Evolutionary conservation across 495 filamentous ascomycete genomes (phyloP).

Genomic region (Tuber indicum): DNA sequence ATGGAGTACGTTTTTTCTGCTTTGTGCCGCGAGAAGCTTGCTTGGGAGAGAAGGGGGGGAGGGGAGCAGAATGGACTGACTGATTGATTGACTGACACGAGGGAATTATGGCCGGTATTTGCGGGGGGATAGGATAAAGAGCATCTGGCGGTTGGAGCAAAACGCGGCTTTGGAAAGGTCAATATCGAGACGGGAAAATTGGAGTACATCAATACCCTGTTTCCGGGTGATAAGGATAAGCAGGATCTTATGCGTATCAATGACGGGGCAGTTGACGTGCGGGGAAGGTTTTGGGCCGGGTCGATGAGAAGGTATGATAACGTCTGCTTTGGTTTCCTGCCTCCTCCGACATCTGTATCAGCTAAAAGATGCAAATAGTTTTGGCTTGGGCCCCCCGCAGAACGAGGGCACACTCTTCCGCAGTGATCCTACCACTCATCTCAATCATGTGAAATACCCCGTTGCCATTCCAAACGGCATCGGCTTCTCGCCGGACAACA

Average conservation of each 20-base stretch:
- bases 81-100: background rate
- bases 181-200: constrained; percentile 35
- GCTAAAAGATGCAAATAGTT: constrained; percentile 13
- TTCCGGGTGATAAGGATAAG: constrained; percentile 28
- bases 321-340: background rate
- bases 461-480: constrained; percentile 37
- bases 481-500: constrained; percentile 34
- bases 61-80: background rate
- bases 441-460: constrained; percentile 26
- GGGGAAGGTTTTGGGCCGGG: constrained; percentile 37
- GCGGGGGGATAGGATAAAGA: constrained; percentile 19
- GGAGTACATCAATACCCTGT: constrained; percentile 30
- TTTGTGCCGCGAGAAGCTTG: background rate
- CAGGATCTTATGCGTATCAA: constrained; percentile 38
- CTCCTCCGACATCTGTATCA: background rate
- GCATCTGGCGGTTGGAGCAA: constrained; percentile 29
- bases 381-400: constrained; percentile 24
- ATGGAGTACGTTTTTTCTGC: constrained; percentile 22
- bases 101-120: background rate
- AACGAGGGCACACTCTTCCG: constrained; percentile 30
- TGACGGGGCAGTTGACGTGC: constrained; percentile 33
- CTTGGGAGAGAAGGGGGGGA: background rate
- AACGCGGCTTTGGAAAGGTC: constrained; percentile 35
- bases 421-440: constrained; percentile 10
- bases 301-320: constrained; percentile 33